A percentile compares a stretch with the other conserved stretches of the same genome.
phyloP scores from a whole-genome alignment of 2,329 filamentous ascomycete genomes.

The Penicillium sp. region DNA sequence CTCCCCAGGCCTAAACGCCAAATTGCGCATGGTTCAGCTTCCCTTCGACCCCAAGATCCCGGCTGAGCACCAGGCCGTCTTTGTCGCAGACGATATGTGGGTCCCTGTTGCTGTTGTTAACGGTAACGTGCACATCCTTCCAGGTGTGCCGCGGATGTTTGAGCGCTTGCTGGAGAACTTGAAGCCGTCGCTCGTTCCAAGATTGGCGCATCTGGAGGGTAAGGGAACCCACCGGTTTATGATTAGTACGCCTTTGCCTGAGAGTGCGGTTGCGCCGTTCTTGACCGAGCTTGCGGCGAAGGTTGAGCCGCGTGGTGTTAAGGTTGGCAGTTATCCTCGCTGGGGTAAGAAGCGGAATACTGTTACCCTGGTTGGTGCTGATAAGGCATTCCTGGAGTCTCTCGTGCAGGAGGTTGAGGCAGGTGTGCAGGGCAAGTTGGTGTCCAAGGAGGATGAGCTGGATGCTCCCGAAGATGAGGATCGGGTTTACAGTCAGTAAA shows the following conservation, averaged over 20 bases:
- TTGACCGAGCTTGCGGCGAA: constrained; percentile 75
- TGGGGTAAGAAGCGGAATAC: constrained; percentile 89
- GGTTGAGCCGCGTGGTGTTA: constrained; percentile 75
- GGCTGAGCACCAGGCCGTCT: constrained; percentile 71
- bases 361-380: constrained; percentile 79
- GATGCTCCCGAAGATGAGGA: constrained; percentile 48
- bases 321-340: constrained; percentile 91
- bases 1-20: constrained; percentile 74
- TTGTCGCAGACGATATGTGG: constrained; percentile 80
- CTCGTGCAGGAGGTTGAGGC: constrained; percentile 75
- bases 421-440: constrained; percentile 71
- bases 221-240: constrained; percentile 77
- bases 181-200: constrained; percentile 68
- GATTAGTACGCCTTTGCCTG: constrained; percentile 82
- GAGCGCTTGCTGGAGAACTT: constrained; percentile 75
- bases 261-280: constrained; percentile 81
- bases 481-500: constrained; percentile 23
- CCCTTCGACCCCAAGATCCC: constrained; percentile 70
- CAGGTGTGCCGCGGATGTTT: constrained; percentile 84
- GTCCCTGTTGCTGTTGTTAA: constrained; percentile 88
- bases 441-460: constrained; percentile 70
- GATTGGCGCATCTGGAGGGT: constrained; percentile 75
- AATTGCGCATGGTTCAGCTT: constrained; percentile 85
- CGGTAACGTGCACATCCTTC: constrained; percentile 88
- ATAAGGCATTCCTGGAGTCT: constrained; percentile 74